A percentile compares a stretch with the other conserved stretches of the same genome.
These are phyloP conservation scores for Arctium minus DNA, from an alignment of 129 eudicot species.

Conservation along the genomic window DNA sequence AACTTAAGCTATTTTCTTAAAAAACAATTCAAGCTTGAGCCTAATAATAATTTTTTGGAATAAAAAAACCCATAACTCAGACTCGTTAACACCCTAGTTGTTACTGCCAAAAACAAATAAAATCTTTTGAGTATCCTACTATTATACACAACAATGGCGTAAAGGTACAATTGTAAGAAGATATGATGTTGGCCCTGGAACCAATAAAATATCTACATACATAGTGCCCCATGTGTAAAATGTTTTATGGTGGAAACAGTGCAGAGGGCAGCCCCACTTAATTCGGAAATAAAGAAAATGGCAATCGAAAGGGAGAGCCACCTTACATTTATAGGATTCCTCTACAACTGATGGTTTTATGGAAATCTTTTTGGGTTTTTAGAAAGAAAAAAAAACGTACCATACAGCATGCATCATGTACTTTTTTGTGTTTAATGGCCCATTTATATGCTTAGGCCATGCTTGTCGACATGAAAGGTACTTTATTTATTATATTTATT, in stretches of 20 bases:
- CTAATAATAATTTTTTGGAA: too few relatives aligned
- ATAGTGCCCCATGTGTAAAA: background rate
- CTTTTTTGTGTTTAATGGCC: conserved; percentile 2
- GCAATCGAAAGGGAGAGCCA: conserved; percentile 14
- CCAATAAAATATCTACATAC: conserved; percentile 6
- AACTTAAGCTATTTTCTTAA: too few relatives aligned
- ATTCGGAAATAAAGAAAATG: background rate
- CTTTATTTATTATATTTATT: background rate
- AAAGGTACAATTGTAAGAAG: background rate
- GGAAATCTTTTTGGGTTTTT: background rate
- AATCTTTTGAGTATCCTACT: background rate
- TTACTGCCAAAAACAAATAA: background rate
- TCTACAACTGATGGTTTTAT: conserved; percentile 19
- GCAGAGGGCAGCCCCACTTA: conserved; percentile 27
- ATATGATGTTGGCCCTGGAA: background rate
- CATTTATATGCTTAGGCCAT: background rate
- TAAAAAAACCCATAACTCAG: too few relatives aligned
- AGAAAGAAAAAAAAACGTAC: background rate
- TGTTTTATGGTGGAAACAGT: conserved; percentile 13
- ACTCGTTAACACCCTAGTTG: too few relatives aligned
- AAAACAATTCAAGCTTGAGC: too few relatives aligned
- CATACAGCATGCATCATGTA: conserved; percentile 17
- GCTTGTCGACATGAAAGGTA: background rate
- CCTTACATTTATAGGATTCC: conserved; percentile 20
- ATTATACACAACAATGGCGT: background rate